These are phyloP conservation scores for Helianthus tuberosus DNA, from an alignment of 129 eudicot species.

Conservation along the genomic window DNA sequence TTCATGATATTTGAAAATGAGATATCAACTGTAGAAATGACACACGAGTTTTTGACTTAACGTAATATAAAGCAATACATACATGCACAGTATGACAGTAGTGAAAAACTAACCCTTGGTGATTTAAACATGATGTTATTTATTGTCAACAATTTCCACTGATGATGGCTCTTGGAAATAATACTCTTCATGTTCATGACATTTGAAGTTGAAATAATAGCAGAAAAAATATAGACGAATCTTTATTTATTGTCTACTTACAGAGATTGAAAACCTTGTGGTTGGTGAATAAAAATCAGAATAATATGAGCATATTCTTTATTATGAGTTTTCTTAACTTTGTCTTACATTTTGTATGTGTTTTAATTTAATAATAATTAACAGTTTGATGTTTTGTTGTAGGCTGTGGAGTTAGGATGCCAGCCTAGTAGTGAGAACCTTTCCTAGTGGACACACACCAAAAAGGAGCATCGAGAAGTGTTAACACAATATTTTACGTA, in stretches of 20 bases:
- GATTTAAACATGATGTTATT: constrained; percentile 1
- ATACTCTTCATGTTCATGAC: constrained; percentile 12
- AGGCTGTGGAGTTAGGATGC: too few species aligned
- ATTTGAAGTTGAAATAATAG: constrained; percentile 15
- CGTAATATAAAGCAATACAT: neutral
- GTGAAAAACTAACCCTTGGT: neutral
- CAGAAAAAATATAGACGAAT: constrained; percentile 1
- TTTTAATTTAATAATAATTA: too few species aligned
- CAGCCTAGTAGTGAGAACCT: too few species aligned
- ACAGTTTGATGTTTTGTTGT: too few species aligned
- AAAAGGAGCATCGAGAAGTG: too few species aligned
- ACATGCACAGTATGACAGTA: neutral
- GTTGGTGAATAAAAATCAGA: neutral
- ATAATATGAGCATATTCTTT: too few species aligned
- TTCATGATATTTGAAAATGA: constrained; percentile 6
- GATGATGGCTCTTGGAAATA: neutral
- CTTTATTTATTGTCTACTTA: constrained; percentile 2
- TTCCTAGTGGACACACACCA: too few species aligned
- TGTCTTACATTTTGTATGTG: too few species aligned
- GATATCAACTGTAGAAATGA: neutral
- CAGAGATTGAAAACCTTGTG: neutral
- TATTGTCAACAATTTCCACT: neutral
- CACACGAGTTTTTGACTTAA: neutral
- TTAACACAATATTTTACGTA: too few species aligned
- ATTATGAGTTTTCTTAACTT: too few species aligned